A percentile compares a stretch with the other conserved stretches of the same genome.
phyloP scores from a whole-genome alignment of 805 yeast species.

The Cyberlindnera mrakii region DNA sequence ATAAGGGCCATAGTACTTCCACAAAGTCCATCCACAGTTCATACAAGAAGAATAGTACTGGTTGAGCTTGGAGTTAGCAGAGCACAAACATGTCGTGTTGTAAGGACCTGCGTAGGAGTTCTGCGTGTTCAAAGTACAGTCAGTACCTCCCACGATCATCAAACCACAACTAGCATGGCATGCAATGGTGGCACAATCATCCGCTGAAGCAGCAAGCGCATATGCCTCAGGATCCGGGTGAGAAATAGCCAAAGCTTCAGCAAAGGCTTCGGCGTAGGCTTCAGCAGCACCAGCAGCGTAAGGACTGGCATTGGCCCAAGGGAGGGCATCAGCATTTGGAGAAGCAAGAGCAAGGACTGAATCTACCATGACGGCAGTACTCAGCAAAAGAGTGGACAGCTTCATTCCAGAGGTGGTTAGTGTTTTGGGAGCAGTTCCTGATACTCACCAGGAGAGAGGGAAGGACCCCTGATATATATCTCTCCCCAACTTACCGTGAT shows the following conservation, averaged over 20 bases:
- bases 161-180: slow-evolving; percentile 31
- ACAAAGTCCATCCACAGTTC: slow-evolving; percentile 32
- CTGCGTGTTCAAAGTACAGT: slow-evolving; percentile 20
- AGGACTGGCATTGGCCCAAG: slow-evolving; percentile 15
- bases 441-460: too few relatives aligned
- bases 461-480: too few relatives aligned
- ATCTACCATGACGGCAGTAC: slow-evolving; percentile 1
- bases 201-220: slow-evolving; percentile 23
- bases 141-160: slow-evolving; percentile 25
- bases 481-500: too few relatives aligned
- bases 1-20: slow-evolving; percentile 25
- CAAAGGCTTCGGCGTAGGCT: slow-evolving; percentile 10
- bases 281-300: slow-evolving; percentile 13
- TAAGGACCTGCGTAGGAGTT: slow-evolving; percentile 14
- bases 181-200: slow-evolving; percentile 23
- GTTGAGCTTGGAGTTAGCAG: slow-evolving; percentile 18
- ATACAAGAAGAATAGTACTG: slow-evolving; percentile 22
- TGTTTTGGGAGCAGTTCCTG: too few relatives aligned
- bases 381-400: slow-evolving; percentile 7
- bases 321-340: slow-evolving; percentile 6
- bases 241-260: slow-evolving; percentile 13
- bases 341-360: not conserved
- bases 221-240: slow-evolving; percentile 21
- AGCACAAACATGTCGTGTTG: slow-evolving; percentile 18
- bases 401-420: not conserved